These are phyloP conservation scores for Chytridium lagenaria DNA, from an alignment of 371 early-diverging fungal genomes.

Conservation along the genomic window DNA sequence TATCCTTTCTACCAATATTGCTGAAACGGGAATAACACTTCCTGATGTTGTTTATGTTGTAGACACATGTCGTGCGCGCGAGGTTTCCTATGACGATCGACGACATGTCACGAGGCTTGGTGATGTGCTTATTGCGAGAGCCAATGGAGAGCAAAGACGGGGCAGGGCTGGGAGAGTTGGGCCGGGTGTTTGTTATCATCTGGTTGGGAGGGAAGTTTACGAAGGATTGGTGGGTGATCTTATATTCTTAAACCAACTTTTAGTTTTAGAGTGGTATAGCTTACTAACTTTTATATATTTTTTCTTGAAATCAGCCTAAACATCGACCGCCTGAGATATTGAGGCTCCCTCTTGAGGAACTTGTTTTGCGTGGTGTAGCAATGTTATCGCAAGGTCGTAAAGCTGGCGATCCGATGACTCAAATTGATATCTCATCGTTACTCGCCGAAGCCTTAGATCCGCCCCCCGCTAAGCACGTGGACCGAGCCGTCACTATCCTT, in stretches of 20 bases:
- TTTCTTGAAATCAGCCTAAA: too few species aligned
- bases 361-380: slow-evolving; percentile 59
- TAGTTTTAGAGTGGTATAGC: too few species aligned
- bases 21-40: slow-evolving; percentile 96
- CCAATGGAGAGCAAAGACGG: slow-evolving; percentile 86
- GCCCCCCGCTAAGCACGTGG: slow-evolving; percentile 40
- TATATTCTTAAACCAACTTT: too few species aligned
- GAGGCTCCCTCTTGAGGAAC: slow-evolving; percentile 76
- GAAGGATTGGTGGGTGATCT: slow-evolving; percentile 52
- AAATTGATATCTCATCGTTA: neutral
- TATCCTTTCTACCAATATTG: slow-evolving; percentile 91
- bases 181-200: slow-evolving; percentile 78
- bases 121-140: slow-evolving; percentile 76
- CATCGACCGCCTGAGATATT: too few species aligned
- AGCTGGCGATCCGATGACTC: neutral
- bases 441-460: slow-evolving; percentile 37
- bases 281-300: too few species aligned
- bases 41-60: slow-evolving; percentile 92
- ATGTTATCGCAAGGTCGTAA: neutral
- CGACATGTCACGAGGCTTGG: slow-evolving; percentile 70
- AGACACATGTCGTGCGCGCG: slow-evolving; percentile 88
- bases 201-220: slow-evolving; percentile 65
- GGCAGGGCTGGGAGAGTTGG: slow-evolving; percentile 95
- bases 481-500: slow-evolving; percentile 28
- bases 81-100: slow-evolving; percentile 72